Evolutionary conservation across 352 stramenopile genomes (phyloP), one percentile per base, ranked within the genome.

Genomic region (Pythium periplocum): DNA sequence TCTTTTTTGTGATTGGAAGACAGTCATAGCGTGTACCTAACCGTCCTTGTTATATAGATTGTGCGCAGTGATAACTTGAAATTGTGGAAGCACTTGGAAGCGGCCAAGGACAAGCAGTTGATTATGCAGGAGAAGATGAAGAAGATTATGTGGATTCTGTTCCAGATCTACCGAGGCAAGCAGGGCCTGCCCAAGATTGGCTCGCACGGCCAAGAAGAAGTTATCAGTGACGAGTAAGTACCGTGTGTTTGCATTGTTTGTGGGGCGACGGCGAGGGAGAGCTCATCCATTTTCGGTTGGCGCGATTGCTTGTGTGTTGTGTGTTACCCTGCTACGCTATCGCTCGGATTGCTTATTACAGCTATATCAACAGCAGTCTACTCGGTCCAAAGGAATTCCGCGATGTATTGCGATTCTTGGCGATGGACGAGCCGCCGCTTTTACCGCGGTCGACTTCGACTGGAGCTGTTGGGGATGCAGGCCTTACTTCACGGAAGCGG

Each of bases 41-140:
- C 55, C 36, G 17, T 37, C 32, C 36, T 45, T 61, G 41, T 48
- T 38, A 45, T 49, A 34, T 53, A 90, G 69, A 92, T 93, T 59
- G 83, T 95, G 2, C 81, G 83, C 3, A 93, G 82, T 57, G 85
- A 95, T 58, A 95, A 95, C 45, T 43, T 92, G 35, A 95, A 93
- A 70, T 55, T 95, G 53, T 95, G 85, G 85, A 95, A 95, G 50
- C 81, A 93, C 47, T 54, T 93, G 11, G 83, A 92, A 56, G 61
- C 75, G 0, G 78, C 85, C 39, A 93, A 95, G 58, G 83, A 95
- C 61, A 93, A 93, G 51, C 85, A 95, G 63, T 53, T 93, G 60
- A 73, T 93, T 40, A 95, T 95, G 85, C 83, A 95, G 53, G 83
- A 92, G 53, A 95, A 95, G 61, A 90, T 95, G 68, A 93, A 95